Evolutionary conservation across 805 yeast genomes (phyloP).

Genomic region (Teunomyces tritomae): DNA sequence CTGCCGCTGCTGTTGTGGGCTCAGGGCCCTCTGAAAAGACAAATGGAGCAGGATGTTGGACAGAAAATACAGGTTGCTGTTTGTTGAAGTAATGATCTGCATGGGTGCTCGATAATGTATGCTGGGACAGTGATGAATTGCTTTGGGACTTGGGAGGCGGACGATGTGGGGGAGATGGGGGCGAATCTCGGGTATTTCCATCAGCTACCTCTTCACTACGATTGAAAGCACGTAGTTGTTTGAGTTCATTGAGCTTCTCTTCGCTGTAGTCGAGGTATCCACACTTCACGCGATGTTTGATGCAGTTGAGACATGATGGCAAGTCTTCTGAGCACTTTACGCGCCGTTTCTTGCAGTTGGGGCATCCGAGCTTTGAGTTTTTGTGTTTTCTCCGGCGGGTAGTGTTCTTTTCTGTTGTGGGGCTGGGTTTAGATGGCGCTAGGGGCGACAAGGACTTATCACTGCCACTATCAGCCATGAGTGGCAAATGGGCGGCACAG

Average conservation of each 20-base stretch:
- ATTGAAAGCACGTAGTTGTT: slow-evolving; percentile 13
- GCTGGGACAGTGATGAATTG: not conserved
- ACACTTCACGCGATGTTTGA: slow-evolving; percentile 39
- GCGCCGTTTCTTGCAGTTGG: slow-evolving; percentile 47
- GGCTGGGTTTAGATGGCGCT: not conserved
- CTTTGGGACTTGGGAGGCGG: not conserved
- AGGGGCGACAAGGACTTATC: not conserved
- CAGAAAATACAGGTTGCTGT: not conserved
- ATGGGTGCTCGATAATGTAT: not conserved
- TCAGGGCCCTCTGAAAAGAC: not conserved
- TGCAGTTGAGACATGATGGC: slow-evolving; percentile 39
- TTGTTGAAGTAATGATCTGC: not conserved
- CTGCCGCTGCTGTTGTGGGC: not conserved
- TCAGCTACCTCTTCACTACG: slow-evolving; percentile 5
- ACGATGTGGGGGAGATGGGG: not conserved
- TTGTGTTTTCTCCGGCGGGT: slow-evolving; percentile 20
- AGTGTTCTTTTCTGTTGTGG: slow-evolving; percentile 4
- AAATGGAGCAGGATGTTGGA: not conserved
- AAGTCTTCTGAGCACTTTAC: slow-evolving; percentile 47
- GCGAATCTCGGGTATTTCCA: not conserved
- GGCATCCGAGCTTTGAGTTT: slow-evolving; percentile 43
- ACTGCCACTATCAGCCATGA: not conserved
- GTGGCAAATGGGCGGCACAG: not conserved
- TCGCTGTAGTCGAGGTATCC: slow-evolving; percentile 36
- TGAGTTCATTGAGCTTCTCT: slow-evolving; percentile 29